Base-by-base conservation (phyloP, 208 protist genomes). In the Trypanosoma boissoni region DNA sequence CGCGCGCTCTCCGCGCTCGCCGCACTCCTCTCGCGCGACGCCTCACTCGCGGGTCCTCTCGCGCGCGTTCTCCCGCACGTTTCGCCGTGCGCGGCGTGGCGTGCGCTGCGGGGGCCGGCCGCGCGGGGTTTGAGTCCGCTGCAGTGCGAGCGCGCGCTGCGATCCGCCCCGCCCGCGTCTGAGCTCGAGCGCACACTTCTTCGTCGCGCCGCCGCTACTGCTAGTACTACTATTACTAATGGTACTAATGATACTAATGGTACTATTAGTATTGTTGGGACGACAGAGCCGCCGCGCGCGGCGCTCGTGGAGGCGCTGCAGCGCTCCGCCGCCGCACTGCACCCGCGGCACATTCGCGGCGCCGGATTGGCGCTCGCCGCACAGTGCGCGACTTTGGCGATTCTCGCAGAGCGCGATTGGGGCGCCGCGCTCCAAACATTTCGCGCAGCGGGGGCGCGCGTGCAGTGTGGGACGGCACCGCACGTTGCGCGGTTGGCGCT, bases 341-440 rank as follows among this genome's bases (percentile, higher is more conserved):
- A 26, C 16, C 53, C 8, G 46, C 55, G 48, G 27, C 48, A 46
- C 46, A 24, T 58, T 20, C 50, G 43, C 5, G 46, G 58, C 8
- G 14, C 24, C 28, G 44, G 56, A 27, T 49, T 36, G 23, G 49
- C 70, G 6, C 20, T 59, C 0, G 75, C 75, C 16, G 58, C 71
- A 24, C 54, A 72, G 44, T 67, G 53, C 32, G 58, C 78, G 53
- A 50, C n/a, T n/a, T 64, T 91, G 18, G 37, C 49, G 8, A 53
- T 88, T 3, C 74, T 88, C n/a, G 44, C 80, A 2, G 78, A 87
- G 69, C 27, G 64, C 0, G 48, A 71, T 61, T 91, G 84, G 84
- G 18, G 43, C 10, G 50, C 63, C 8, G 84, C 84, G 3, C 48
- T 88, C 46, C 34, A 46, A 37, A 58, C 51, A 26, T 86, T 80